Base-by-base conservation (phyloP, 1,284 basidiomycete genomes). In the Pseudozyma sp. region DNA sequence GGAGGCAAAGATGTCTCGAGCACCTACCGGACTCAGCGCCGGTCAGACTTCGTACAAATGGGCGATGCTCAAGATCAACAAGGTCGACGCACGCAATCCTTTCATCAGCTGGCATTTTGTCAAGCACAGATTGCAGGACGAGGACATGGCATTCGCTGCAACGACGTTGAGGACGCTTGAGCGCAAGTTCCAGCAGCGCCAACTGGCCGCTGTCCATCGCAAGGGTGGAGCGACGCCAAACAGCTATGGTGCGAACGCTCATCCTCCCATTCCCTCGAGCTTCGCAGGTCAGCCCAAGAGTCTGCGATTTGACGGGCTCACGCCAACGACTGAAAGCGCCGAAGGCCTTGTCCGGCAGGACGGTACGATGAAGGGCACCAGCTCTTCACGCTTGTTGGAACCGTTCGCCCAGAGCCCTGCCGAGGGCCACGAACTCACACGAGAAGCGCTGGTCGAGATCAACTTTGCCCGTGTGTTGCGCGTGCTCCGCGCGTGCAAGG, bases 71-170 rank as follows among this genome's bases (percentile, higher is more conserved):
- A 75, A 72, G 62, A 57, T 71, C 61, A 69, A 69, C 34, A 71
- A 74, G 35, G 63, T 80, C 3, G 77, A 77, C 33, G 75, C 80
- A 0, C 70, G 77, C 35, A 83, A 83, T 35, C 81, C 81, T 5
- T 83, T 82, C 63, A 74, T 82, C 56, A 68, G 63, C 46, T 77
- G 74, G 71, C 58, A 65, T n/a, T 75, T 81, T 57, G 75, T 82
- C 40, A 78, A 79, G 54, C 53, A 53, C 4, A 51, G 77, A 44
- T 56, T 83, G 33, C 66, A 74, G 33, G 76, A 81, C 33, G 72
- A 72, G 13, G 81, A 82, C 17, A 55, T 83, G 57, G 64, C 76
- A 9, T 73, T 75, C 37, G 67, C 79, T 24, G 69, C 67, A 17
- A 61, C 73, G 30, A 52, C 58, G 5, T 43, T 83, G 50, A 69